Base-by-base conservation (phyloP, 805 yeast genomes). In the Metschnikowia cerradonensis region DNA sequence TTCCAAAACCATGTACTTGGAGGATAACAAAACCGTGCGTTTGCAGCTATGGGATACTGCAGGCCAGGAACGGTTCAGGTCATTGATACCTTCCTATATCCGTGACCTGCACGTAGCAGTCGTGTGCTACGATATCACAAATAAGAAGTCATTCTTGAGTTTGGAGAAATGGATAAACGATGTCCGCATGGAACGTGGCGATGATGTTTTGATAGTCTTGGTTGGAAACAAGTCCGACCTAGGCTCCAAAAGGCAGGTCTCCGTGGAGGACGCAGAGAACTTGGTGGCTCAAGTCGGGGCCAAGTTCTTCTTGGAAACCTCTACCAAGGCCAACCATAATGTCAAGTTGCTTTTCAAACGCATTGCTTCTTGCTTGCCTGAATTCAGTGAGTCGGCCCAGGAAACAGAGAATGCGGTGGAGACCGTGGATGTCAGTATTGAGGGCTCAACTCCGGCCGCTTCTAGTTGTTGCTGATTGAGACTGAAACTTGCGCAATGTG, bases 41-140 rank as follows among this genome's bases (percentile, higher is more conserved):
- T 77, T 94, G 55, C 99, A 94, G 71, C 73, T 94, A 52, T 94
- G 99, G 99, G 99, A 92, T 66, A 92, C 99, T 40, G 98, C 98
- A 6, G 99, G 99, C 35, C 99, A 92, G 70, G 99, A 94, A 68
- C 75, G 99, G 60, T 94, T 94, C 75, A 78, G 98, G 63, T 87
- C 96, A 15, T 79, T 94, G 66, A 92, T 94, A 51, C 99, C 99
- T 3, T 86, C 96, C 10, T 94, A 94, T 65, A 94, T 94, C 53
- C 79, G 99, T 60, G 99, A 94, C 68, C 87, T 95, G 14, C 90
- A 91, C 61, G 98, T 94, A n/a, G 98, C 99, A 0, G 95, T 94
- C 43, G 85, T 94, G 26, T 96, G 95, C 20, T 92, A 92, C 71
- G 99, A 94, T 66, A 86, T 92, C 52, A 90, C 97, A 6, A 86